Percentiles rank a stretch among this genome's conserved stretches.
phyloP scores from a whole-genome alignment of 1,139 yeast genomes.

The Yamadazyma diddensiae region DNA sequence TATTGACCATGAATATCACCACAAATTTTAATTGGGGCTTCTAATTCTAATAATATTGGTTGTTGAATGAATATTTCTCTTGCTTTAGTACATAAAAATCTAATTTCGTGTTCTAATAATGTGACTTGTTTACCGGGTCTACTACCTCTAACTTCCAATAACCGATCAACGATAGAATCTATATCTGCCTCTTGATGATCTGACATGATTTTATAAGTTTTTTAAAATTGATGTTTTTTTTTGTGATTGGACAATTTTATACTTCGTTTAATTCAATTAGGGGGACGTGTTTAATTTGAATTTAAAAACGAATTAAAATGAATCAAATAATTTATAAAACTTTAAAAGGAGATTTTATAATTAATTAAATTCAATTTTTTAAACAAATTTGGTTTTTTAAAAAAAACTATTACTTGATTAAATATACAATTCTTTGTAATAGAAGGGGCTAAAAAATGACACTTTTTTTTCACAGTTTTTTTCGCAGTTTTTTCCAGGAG shows the following conservation, averaged over 20 bases:
- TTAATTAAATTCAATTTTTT: too few relatives aligned
- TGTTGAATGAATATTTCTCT: constrained; percentile 97
- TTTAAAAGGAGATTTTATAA: too few relatives aligned
- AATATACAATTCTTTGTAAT: background rate
- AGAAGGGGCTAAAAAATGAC: constrained; percentile 9
- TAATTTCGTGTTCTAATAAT: constrained; percentile 88
- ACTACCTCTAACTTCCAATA: constrained; percentile 95
- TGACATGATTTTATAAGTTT: constrained; percentile 22
- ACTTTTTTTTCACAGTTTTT: constrained; percentile 8
- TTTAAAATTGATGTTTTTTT: background rate
- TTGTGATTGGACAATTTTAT: constrained; percentile 1
- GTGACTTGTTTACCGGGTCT: constrained; percentile 98
- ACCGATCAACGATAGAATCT: constrained; percentile 94
- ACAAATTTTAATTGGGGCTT: constrained; percentile 91
- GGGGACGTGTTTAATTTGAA: background rate
- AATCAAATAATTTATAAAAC: too few relatives aligned
- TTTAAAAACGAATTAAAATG: background rate
- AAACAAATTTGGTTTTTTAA: background rate
- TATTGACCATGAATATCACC: constrained; percentile 99
- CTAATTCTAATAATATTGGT: constrained; percentile 90
- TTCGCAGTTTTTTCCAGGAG: constrained; percentile 3
- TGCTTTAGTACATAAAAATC: constrained; percentile 94
- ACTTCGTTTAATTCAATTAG: background rate
- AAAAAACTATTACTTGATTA: background rate
- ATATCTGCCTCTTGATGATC: constrained; percentile 90